These are phyloP conservation scores for Geotrichum reessii DNA, from an alignment of 1,139 yeast species.

Conservation along the genomic window DNA sequence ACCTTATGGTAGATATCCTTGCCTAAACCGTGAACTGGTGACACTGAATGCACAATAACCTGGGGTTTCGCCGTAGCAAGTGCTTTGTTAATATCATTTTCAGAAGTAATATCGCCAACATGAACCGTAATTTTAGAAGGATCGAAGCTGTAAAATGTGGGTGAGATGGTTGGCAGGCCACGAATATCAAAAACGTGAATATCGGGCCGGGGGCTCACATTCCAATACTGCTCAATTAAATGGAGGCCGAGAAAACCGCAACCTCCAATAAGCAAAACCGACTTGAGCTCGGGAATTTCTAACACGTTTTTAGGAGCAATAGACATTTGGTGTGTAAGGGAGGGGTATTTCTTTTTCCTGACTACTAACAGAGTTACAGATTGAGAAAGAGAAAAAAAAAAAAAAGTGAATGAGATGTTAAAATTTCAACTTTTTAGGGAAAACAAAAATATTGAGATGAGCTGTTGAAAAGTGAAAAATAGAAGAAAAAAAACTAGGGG, in stretches of 20 bases:
- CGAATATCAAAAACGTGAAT: constrained; percentile 89
- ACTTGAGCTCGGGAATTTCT: constrained; percentile 33
- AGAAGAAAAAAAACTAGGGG: background rate
- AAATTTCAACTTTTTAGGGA: background rate
- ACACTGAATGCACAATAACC: constrained; percentile 91
- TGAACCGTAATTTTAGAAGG: constrained; percentile 51
- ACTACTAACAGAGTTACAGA: background rate
- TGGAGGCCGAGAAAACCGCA: constrained; percentile 93
- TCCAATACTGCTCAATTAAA: constrained; percentile 75
- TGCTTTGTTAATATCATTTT: constrained; percentile 61
- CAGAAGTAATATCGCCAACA: constrained; percentile 80
- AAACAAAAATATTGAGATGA: background rate
- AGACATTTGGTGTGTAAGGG: background rate
- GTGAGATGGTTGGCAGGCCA: constrained; percentile 64
- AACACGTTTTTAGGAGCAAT: background rate
- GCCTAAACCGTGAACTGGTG: constrained; percentile 86
- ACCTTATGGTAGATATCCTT: constrained; percentile 81
- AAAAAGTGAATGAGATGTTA: background rate
- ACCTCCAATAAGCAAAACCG: constrained; percentile 86
- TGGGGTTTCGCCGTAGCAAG: constrained; percentile 55
- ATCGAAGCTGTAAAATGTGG: constrained; percentile 70
- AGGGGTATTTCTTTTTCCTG: background rate
- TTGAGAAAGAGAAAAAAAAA: background rate
- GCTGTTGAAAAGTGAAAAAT: background rate
- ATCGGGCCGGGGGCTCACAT: constrained; percentile 58